Conservation (phyloP, 1,139 yeast species). For the Casaregolazyma lundiana region DNA sequence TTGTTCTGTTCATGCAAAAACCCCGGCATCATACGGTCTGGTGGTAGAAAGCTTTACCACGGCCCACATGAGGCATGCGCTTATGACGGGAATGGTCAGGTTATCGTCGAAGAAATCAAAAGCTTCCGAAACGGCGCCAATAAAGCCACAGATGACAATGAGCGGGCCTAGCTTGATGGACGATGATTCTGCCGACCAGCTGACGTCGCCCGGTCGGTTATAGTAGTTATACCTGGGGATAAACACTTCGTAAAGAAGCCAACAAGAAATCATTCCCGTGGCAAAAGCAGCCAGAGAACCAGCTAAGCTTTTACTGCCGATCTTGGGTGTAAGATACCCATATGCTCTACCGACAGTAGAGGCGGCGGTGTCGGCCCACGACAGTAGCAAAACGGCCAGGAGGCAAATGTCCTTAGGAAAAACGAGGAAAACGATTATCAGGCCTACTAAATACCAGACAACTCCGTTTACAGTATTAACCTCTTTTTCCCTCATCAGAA, state of each 20-base stretch:
- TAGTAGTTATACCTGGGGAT: constrained; percentile 51
- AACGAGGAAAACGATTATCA: constrained; percentile 59
- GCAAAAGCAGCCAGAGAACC: constrained; percentile 83
- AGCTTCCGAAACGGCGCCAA: constrained; percentile 84
- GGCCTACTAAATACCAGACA: constrained; percentile 77
- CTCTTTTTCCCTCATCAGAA: constrained; percentile 80
- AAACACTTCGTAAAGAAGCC: constrained; percentile 64
- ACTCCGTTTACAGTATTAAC: constrained; percentile 70
- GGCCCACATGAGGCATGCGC: constrained; percentile 54
- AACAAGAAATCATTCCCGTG: constrained; percentile 65
- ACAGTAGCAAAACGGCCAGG: constrained; percentile 69
- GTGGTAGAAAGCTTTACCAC: constrained; percentile 17
- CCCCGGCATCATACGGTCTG: constrained; percentile 16
- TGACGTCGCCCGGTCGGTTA: constrained; percentile 50
- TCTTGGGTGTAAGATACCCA: constrained; percentile 79
- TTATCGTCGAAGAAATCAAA: constrained; percentile 83
- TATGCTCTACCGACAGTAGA: constrained; percentile 83
- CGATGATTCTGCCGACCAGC: constrained; percentile 64
- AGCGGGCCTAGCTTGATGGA: constrained; percentile 50
- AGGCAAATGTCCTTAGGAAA: constrained; percentile 79
- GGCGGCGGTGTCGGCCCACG: constrained; percentile 98
- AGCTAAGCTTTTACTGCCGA: constrained; percentile 75
- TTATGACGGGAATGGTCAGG: constrained; percentile 84
- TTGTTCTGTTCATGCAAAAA: constrained; percentile 14
- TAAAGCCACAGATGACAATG: constrained; percentile 54